These are phyloP conservation scores for Aspergillus fumigatus DNA, from an alignment of 2,329 filamentous ascomycete species.

Conservation along the genomic window DNA sequence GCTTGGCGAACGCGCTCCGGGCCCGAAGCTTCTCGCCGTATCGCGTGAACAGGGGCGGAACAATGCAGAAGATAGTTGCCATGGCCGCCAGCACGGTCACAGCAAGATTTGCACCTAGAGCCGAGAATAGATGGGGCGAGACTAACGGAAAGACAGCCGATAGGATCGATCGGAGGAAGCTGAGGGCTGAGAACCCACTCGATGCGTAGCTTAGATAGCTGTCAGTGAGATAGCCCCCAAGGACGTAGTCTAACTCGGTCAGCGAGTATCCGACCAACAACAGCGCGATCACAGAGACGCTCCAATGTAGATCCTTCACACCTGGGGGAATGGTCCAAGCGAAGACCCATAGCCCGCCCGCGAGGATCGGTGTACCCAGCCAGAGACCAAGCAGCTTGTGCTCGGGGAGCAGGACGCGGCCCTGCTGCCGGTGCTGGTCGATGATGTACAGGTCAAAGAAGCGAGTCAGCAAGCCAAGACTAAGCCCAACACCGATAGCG, in stretches of 20 bases:
- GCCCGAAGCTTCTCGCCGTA: slow-evolving; percentile 31
- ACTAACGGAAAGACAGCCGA: slow-evolving; percentile 39
- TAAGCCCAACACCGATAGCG: slow-evolving; percentile 35
- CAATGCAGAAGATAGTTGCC: slow-evolving; percentile 37
- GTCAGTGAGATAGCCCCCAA: slow-evolving; percentile 42
- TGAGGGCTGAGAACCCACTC: slow-evolving; percentile 40
- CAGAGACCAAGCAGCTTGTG: slow-evolving; percentile 47
- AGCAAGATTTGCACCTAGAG: slow-evolving; percentile 34
- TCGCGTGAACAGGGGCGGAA: slow-evolving; percentile 29
- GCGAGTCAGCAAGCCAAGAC: slow-evolving; percentile 39
- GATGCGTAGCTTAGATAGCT: slow-evolving; percentile 42
- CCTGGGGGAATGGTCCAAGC: slow-evolving; percentile 44
- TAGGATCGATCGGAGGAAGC: slow-evolving; percentile 35
- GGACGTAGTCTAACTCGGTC: slow-evolving; percentile 42
- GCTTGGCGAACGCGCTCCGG: slow-evolving; percentile 32
- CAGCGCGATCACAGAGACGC: slow-evolving; percentile 37
- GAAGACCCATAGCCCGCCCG: slow-evolving; percentile 44
- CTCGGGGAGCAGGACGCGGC: slow-evolving; percentile 34
- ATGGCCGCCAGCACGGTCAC: slow-evolving; percentile 35
- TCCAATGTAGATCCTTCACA: slow-evolving; percentile 30
- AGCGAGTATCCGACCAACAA: slow-evolving; percentile 43
- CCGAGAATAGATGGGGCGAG: slow-evolving; percentile 34
- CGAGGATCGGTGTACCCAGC: slow-evolving; percentile 42
- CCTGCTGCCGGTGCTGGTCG: slow-evolving; percentile 17
- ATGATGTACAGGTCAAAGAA: slow-evolving; percentile 37